Conservation (phyloP, 441 rosid genomes). For the Croton laevigatus region DNA sequence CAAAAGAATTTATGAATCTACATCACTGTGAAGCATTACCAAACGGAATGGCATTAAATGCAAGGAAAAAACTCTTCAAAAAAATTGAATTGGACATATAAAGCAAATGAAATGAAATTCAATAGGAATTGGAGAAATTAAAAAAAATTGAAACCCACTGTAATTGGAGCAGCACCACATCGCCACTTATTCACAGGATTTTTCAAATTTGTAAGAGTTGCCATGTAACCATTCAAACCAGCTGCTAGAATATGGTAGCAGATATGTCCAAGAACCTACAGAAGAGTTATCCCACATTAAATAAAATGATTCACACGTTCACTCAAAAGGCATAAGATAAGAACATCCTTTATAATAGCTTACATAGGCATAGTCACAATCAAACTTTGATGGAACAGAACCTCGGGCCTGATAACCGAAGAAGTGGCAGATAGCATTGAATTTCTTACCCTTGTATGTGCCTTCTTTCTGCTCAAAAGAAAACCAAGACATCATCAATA, state of each 20-base stretch:
- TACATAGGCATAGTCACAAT: slow-evolving; percentile 97
- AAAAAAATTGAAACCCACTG: slow-evolving; percentile 42
- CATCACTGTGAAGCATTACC: background rate
- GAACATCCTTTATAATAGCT: slow-evolving; percentile 28
- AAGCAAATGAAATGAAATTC: background rate
- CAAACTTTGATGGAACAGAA: slow-evolving; percentile 92
- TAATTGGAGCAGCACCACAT: slow-evolving; percentile 95
- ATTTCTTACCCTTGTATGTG: slow-evolving; percentile 91
- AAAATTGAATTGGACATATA: background rate
- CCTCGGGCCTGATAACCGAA: slow-evolving; percentile 99
- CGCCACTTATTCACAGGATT: slow-evolving; percentile 94
- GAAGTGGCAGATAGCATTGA: slow-evolving; percentile 96
- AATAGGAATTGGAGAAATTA: background rate
- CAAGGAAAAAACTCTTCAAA: background rate
- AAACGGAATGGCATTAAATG: background rate
- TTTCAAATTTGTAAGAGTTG: slow-evolving; percentile 90
- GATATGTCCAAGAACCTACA: slow-evolving; percentile 93
- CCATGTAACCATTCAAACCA: slow-evolving; percentile 96
- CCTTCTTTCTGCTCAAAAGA: slow-evolving; percentile 78
- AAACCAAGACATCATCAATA: slow-evolving; percentile 8
- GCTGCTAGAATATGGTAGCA: slow-evolving; percentile 95
- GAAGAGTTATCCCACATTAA: slow-evolving; percentile 14
- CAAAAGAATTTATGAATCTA: background rate
- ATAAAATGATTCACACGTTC: background rate
- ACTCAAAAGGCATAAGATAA: background rate